Percentiles rank a stretch among this genome's conserved stretches.
These are phyloP conservation scores for Umbilicus rupestris DNA, from an alignment of 164 flowering plant species.

Conservation along the genomic window DNA sequence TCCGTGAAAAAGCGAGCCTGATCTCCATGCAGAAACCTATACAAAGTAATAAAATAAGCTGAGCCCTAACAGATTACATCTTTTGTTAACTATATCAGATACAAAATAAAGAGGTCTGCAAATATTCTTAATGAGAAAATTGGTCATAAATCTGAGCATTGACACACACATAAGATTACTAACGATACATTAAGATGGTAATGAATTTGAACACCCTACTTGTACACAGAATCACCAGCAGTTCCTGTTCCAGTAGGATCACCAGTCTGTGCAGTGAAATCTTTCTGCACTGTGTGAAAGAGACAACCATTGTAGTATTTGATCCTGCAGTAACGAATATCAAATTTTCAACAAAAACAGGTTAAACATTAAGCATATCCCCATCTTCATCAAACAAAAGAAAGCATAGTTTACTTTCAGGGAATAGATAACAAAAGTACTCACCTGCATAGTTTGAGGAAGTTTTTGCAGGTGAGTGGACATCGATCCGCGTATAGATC, in stretches of 20 bases:
- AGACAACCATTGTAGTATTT: slow-evolving; percentile 92
- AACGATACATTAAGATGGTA: neutral
- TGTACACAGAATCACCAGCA: slow-evolving; percentile 86
- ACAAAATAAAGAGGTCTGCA: neutral
- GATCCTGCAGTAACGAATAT: slow-evolving; percentile 38
- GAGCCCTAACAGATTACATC: neutral
- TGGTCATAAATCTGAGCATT: neutral
- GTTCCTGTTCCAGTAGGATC: slow-evolving; percentile 83
- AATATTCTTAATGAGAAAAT: neutral
- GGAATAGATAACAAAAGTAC: neutral
- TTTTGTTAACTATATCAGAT: neutral
- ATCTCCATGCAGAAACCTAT: slow-evolving; percentile 84
- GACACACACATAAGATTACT: neutral
- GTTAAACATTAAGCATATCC: neutral
- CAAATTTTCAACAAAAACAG: neutral
- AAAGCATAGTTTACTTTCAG: neutral
- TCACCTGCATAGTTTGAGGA: slow-evolving; percentile 94
- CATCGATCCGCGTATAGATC: slow-evolving; percentile 70
- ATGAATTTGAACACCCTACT: slow-evolving; percentile 30
- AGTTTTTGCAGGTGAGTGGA: slow-evolving; percentile 85
- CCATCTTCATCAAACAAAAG: neutral
- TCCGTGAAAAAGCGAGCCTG: slow-evolving; percentile 94
- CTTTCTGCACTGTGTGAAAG: slow-evolving; percentile 82
- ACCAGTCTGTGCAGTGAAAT: slow-evolving; percentile 93
- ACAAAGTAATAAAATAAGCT: slow-evolving; percentile 8